Percentiles rank a stretch among this genome's conserved stretches.
Evolutionary conservation across 768 basidiomycete genomes (phyloP).

Genomic region (Agaricus sinodeliciosus): DNA sequence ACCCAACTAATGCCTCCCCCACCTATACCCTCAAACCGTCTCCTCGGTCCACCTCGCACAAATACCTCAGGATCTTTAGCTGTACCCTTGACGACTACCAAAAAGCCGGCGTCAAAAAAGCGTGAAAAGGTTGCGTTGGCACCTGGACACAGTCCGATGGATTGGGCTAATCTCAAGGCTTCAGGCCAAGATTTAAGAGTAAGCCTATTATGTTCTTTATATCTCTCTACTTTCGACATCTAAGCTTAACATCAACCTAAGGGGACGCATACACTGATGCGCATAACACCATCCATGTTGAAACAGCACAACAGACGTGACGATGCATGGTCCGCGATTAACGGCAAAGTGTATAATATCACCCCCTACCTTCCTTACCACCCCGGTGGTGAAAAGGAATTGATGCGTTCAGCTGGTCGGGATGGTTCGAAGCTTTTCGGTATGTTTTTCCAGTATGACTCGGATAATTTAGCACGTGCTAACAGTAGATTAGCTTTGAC

Average conservation of each 20-base stretch:
- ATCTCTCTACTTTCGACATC: background rate
- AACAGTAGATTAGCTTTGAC: conserved; percentile 55
- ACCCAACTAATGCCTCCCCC: conserved; percentile 51
- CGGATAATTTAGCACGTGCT: background rate
- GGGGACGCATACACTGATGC: conserved; percentile 64
- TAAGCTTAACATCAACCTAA: conserved; percentile 20
- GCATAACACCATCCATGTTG: conserved; percentile 71
- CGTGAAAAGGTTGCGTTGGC: conserved; percentile 81
- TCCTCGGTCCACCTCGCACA: conserved; percentile 24
- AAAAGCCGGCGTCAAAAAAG: conserved; percentile 49
- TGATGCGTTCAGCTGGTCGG: conserved; percentile 91
- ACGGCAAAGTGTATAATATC: conserved; percentile 95
- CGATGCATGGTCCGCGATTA: conserved; percentile 91
- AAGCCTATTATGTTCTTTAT: conserved; percentile 17
- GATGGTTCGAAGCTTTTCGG: conserved; percentile 95
- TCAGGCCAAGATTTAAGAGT: conserved; percentile 80
- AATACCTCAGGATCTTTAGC: conserved; percentile 36
- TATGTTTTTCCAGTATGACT: conserved; percentile 28
- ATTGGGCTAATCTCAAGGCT: conserved; percentile 87
- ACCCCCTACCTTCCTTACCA: conserved; percentile 88
- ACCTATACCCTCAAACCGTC: conserved; percentile 36
- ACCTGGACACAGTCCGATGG: conserved; percentile 86
- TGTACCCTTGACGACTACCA: conserved; percentile 58
- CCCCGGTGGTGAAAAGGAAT: conserved; percentile 89
- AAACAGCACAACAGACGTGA: conserved; percentile 76